Evolutionary conservation across 2,329 filamentous ascomycete species (phyloP).

Genomic region (Ampelomyces quisqualis): DNA sequence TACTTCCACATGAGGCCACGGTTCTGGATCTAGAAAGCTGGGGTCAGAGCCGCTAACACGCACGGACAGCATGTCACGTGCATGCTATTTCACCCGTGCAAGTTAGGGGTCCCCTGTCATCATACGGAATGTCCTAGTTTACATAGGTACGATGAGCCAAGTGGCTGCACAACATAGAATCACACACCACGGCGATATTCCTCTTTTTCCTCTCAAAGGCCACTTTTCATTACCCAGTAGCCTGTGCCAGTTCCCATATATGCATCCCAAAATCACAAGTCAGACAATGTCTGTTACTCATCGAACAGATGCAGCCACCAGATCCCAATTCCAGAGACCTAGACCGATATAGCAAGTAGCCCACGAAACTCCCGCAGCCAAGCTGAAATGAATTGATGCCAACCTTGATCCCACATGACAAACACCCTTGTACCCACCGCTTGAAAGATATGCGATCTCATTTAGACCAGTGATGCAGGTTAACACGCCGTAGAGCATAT

Average conservation of each 20-base stretch:
- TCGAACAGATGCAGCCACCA: slow-evolving; percentile 19
- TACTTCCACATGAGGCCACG: slow-evolving; percentile 29
- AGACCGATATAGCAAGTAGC: slow-evolving; percentile 19
- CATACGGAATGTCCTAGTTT: no score
- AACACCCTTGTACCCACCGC: slow-evolving; percentile 35
- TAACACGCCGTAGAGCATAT: slow-evolving; percentile 36
- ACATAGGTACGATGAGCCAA: no score
- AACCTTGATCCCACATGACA: slow-evolving; percentile 27
- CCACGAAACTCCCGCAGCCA: slow-evolving; percentile 30
- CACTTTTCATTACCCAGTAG: slow-evolving; percentile 36
- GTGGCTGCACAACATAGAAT: background rate
- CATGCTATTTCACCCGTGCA: slow-evolving; percentile 4
- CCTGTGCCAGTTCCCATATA: slow-evolving; percentile 22
- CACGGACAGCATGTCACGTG: slow-evolving; percentile 13
- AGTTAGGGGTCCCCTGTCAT: no score
- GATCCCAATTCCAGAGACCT: slow-evolving; percentile 14
- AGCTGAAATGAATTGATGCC: slow-evolving; percentile 22
- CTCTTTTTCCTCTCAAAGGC: slow-evolving; percentile 11
- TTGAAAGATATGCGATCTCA: slow-evolving; percentile 35
- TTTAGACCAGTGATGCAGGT: slow-evolving; percentile 33
- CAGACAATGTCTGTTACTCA: slow-evolving; percentile 16
- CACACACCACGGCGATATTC: background rate
- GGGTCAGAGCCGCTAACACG: slow-evolving; percentile 26
- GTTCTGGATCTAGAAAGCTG: slow-evolving; percentile 36
- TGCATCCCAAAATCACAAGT: slow-evolving; percentile 25